Conservation (phyloP, 352 stramenopile species). For the Pythium plurisporium region DNA sequence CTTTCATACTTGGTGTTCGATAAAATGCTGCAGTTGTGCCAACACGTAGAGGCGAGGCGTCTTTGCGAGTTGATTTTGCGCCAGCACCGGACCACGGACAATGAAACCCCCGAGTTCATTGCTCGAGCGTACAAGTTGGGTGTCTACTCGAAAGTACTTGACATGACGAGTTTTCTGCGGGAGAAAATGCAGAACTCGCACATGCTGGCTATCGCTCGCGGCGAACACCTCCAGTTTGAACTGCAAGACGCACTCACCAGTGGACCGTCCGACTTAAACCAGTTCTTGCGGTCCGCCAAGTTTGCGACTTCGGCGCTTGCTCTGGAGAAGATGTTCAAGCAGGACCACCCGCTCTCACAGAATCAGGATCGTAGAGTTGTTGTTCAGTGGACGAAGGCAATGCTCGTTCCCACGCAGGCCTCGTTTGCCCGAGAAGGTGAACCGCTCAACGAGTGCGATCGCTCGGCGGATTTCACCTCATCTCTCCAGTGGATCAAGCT, state of each 20-base stretch:
- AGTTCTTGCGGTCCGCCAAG: constrained; percentile 36
- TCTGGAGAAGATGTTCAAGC: constrained; percentile 39
- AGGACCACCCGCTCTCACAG: constrained; percentile 33
- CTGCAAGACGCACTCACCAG: constrained; percentile 44
- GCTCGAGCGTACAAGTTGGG: constrained; percentile 70
- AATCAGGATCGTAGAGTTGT: constrained; percentile 82
- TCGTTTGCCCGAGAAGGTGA: constrained; percentile 37
- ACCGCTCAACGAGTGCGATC: constrained; percentile 61
- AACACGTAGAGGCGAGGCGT: constrained; percentile 48
- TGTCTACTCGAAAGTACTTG: constrained; percentile 79
- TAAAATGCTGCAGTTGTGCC: constrained; percentile 62
- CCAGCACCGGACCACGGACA: constrained; percentile 49
- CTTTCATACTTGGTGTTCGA: constrained; percentile 82
- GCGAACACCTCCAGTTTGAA: constrained; percentile 54
- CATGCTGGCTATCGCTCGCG: constrained; percentile 58
- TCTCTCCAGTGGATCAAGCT: constrained; percentile 68
- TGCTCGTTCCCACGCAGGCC: constrained; percentile 30
- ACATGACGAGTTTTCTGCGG: constrained; percentile 78
- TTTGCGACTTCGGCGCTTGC: constrained; percentile 35
- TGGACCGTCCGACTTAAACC: constrained; percentile 41
- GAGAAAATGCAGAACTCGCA: constrained; percentile 74
- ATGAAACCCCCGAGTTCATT: constrained; percentile 82
- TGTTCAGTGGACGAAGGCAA: constrained; percentile 54
- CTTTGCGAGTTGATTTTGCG: constrained; percentile 44
- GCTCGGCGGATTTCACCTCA: constrained; percentile 40